These are phyloP conservation scores for Auxenochlorella pyrenoidosa DNA, from an alignment of 139 green algal species.

Conservation along the genomic window DNA sequence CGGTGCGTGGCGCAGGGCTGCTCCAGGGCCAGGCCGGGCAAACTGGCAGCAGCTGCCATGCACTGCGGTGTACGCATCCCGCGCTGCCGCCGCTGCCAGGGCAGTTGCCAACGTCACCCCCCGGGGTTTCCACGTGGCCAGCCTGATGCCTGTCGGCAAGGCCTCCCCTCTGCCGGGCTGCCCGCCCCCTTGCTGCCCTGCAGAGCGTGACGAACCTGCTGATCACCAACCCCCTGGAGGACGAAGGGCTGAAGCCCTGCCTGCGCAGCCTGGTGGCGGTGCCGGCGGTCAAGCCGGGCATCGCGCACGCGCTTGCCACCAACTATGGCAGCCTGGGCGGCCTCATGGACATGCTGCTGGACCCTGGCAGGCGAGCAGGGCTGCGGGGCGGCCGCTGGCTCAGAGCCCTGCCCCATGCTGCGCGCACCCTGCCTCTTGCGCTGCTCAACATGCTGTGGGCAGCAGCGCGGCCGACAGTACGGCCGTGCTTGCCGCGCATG, in stretches of 20 bases:
- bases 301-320: conserved; percentile 34
- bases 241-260: background rate
- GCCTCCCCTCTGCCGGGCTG: background rate
- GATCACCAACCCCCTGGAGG: conserved; percentile 5
- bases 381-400: background rate
- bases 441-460: too few species aligned
- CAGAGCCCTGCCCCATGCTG: background rate
- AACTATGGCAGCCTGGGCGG: conserved; percentile 35
- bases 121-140: too few species aligned
- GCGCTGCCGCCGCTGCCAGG: too few species aligned
- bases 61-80: too few species aligned
- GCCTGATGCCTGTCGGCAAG: background rate
- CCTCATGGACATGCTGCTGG: conserved; percentile 39
- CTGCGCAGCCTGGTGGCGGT: conserved; percentile 5
- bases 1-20: background rate
- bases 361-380: background rate
- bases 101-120: too few species aligned
- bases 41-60: background rate
- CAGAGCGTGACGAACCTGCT: conserved; percentile 21
- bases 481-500: background rate
- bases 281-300: conserved; percentile 23
- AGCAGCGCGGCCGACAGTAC: too few species aligned
- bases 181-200: background rate
- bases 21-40: background rate
- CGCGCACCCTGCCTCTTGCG: too few species aligned